Base-by-base conservation (phyloP, 495 filamentous ascomycete species). In the Usnea hakonensis region DNA sequence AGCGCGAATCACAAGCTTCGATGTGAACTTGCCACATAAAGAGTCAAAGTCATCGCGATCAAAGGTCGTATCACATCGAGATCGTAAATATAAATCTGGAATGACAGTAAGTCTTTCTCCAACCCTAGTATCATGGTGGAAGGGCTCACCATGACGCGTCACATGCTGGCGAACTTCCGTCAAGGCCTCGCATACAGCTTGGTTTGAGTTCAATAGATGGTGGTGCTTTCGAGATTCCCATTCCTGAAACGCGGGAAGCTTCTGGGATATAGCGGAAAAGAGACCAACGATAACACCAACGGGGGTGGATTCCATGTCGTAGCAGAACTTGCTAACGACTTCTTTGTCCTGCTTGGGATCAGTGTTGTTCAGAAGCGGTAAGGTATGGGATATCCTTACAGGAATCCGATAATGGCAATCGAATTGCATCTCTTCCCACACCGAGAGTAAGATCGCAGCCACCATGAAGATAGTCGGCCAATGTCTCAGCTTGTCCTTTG, bases 361-460 rank as follows among this genome's bases (percentile, higher is more conserved):
- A 57, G 52, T 28, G 17, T 21, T 5, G 23, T 28, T 11, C 10
- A 48, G 2, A 9, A 46, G 21, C n/a, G 26, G n/a, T n/a, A 36
- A 16, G 8, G 16, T n/a, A 19, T 16, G 48, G 16, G 48, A 52
- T n/a, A 28, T 30, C 70, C 76, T 72, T 66, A 79, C 77, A 16
- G 88, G 90, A 13, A 91, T 85, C 50, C 90, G 88, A 78, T 96
- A 96, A 72, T 94, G 88, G 79, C 87, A 91, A 73, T 96, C 91
- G 73, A 96, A 96, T 72, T 96, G 91, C 84, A 96, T 96, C 78
- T 95, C 87, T 73, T 96, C 91, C 91, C 91, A 96, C 11, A 96
- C 90, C 36, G 88, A 90, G 56, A 96, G 79, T 14, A 96, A 81
- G 62, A 96, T 90, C 8, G 88, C 90, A 33, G 90, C 91, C 41